Conservation (phyloP, 2,329 filamentous ascomycete species). For the Akanthomyces muscarius region DNA sequence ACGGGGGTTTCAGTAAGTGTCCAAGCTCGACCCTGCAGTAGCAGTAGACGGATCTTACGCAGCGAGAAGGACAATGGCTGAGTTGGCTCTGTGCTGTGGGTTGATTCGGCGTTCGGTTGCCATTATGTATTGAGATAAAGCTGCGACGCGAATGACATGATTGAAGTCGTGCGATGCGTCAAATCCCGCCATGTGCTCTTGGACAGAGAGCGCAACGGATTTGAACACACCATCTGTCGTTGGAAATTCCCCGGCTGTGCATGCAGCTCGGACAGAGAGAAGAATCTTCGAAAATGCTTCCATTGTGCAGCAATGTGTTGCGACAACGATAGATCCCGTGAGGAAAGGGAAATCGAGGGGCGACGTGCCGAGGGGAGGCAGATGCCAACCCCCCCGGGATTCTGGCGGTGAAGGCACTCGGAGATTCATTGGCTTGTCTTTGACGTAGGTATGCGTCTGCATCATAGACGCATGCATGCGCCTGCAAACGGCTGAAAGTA, state of each 20-base stretch:
- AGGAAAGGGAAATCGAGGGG: too few relatives aligned
- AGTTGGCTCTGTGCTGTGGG: not conserved
- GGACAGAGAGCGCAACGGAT: not conserved
- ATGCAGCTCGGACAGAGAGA: not conserved
- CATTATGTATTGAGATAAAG: constrained; percentile 64
- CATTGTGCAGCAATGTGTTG: not conserved
- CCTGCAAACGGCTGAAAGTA: too few relatives aligned
- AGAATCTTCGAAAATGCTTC: constrained; percentile 2
- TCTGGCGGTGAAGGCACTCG: too few relatives aligned
- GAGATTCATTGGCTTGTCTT: too few relatives aligned
- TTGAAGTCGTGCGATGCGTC: constrained; percentile 86
- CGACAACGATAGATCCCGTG: too few relatives aligned
- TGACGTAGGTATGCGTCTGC: too few relatives aligned
- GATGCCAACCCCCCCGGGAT: too few relatives aligned
- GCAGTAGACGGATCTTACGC: not conserved
- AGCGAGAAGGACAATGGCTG: not conserved
- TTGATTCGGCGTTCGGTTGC: constrained; percentile 38
- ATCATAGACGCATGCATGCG: too few relatives aligned
- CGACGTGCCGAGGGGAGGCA: too few relatives aligned
- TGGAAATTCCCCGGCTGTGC: not conserved
- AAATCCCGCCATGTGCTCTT: constrained; percentile 69
- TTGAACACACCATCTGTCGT: not conserved
- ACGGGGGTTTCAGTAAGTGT: constrained; percentile 39
- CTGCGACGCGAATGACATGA: constrained; percentile 75
- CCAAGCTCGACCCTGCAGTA: not conserved